Evolutionary conservation across 75 land plant genomes (phyloP).

Genomic region (Pseudotsuga menziesii): DNA sequence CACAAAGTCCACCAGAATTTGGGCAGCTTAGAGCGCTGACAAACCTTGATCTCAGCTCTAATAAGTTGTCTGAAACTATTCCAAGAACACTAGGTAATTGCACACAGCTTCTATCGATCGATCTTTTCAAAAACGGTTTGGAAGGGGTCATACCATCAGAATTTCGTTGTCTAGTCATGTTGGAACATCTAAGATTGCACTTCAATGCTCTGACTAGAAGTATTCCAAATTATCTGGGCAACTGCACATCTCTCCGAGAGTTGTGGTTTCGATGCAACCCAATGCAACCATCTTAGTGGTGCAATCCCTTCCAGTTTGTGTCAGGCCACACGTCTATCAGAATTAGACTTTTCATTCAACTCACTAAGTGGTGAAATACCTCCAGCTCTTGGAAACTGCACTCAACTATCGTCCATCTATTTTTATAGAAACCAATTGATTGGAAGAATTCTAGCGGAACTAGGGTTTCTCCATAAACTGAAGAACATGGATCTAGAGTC

Average conservation of each 20-base stretch:
- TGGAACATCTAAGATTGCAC: background rate
- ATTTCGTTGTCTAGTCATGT: background rate
- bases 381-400: constrained; percentile 24
- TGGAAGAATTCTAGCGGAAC: constrained; percentile 5
- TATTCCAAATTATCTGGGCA: constrained; percentile 5
- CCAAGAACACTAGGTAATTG: constrained; percentile 8
- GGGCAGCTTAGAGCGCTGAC: background rate
- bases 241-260: background rate
- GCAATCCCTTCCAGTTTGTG: background rate
- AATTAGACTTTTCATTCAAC: too few relatives aligned
- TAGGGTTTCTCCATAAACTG: constrained; percentile 13
- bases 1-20: too few relatives aligned
- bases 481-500: constrained; percentile 2
- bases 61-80: constrained; percentile 13
- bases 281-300: background rate
- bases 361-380: constrained; percentile 16
- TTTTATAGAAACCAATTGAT: constrained; percentile 9
- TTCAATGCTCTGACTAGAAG: background rate
- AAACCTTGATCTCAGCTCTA: constrained; percentile 17
- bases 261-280: background rate
- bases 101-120: background rate
- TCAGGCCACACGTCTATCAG: too few relatives aligned
- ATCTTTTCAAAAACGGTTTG: background rate
- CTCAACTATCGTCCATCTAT: constrained; percentile 16
- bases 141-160: background rate